Evolutionary conservation across 352 stramenopile genomes (phyloP).

Genomic region (Phytophthora fragariaefolia): DNA sequence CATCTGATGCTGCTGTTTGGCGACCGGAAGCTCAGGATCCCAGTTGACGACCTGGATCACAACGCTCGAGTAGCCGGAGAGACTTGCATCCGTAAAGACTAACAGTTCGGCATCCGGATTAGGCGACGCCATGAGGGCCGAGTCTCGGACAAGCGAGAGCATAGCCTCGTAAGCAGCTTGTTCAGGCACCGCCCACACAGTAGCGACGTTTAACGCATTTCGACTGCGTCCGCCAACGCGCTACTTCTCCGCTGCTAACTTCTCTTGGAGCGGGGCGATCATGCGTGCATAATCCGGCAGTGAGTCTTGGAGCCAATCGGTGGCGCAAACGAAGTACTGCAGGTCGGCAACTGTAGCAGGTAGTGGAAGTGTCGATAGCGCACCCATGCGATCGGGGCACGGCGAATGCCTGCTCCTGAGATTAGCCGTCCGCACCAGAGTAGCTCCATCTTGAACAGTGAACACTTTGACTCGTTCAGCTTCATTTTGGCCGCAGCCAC

Average conservation of each 20-base stretch:
- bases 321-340: not conserved
- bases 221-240: not conserved
- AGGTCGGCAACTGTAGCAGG: not conserved
- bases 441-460: not conserved
- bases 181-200: not conserved
- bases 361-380: not conserved
- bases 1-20: not conserved
- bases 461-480: not conserved
- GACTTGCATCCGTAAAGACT: not conserved
- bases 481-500: not conserved
- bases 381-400: not conserved
- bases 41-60: no score
- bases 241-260: not conserved
- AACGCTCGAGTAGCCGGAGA: not conserved
- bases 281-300: not conserved
- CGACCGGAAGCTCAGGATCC: not conserved
- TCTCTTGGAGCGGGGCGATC: not conserved
- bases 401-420: not conserved
- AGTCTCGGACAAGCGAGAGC: not conserved
- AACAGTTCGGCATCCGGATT: not conserved
- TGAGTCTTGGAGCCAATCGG: not conserved
- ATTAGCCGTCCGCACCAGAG: not conserved
- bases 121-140: not conserved
- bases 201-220: not conserved
- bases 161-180: not conserved